A percentile compares a stretch with the other conserved stretches of the same genome.
Evolutionary conservation across 2,329 filamentous ascomycete species (phyloP).

Genomic region (Aspergillus sp.): DNA sequence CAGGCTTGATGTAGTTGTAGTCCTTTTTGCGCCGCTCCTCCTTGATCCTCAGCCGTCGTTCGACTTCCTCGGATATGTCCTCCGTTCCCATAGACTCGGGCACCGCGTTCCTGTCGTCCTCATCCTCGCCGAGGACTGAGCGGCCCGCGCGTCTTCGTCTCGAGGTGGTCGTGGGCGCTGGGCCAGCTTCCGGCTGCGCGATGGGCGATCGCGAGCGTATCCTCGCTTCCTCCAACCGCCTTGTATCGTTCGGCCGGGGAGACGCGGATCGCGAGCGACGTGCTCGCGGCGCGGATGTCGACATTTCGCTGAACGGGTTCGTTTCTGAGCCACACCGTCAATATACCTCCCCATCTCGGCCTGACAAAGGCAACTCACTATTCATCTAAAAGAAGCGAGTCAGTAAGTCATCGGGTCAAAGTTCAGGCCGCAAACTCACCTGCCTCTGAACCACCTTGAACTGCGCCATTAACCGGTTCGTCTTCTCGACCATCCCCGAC

Average conservation of each 20-base stretch:
- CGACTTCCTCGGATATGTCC: constrained; percentile 39
- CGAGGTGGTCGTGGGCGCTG: constrained; percentile 7
- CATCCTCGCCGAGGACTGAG: constrained; percentile 11
- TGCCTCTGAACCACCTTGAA: constrained; percentile 25
- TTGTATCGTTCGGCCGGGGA: too few relatives aligned
- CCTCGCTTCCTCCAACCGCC: background rate
- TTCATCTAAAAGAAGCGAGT: background rate
- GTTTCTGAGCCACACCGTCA: constrained; percentile 5
- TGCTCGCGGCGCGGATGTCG: constrained; percentile 6
- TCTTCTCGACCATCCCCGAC: constrained; percentile 30
- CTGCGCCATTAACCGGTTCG: constrained; percentile 28
- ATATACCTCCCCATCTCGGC: too few relatives aligned
- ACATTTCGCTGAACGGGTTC: constrained; percentile 3
- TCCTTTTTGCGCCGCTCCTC: constrained; percentile 28
- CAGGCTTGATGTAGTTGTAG: constrained; percentile 20
- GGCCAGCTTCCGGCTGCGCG: constrained; percentile 1
- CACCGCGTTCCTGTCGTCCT: constrained; percentile 14
- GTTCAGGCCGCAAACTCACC: constrained; percentile 7
- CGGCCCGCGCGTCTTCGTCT: constrained; percentile 14
- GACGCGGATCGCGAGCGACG: too few relatives aligned
- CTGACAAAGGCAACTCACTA: background rate
- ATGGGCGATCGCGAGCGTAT: background rate
- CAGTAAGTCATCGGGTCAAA: background rate
- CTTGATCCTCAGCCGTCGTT: constrained; percentile 34
- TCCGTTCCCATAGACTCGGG: constrained; percentile 28